These are phyloP conservation scores for Pestalotiopsis fici DNA, from an alignment of 2,329 filamentous ascomycete species.

Conservation along the genomic window DNA sequence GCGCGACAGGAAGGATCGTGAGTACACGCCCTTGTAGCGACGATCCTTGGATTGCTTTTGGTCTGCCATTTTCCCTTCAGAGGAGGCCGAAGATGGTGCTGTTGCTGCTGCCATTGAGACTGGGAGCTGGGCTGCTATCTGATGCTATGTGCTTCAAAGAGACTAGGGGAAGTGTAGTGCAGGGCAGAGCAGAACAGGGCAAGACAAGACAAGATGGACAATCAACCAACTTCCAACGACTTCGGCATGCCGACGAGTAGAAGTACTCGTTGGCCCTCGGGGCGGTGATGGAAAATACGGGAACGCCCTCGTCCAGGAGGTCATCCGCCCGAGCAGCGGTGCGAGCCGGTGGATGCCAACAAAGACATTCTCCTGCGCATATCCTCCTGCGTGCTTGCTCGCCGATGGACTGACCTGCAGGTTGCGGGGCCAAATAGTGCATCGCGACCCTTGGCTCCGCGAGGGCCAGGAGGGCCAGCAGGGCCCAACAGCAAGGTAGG, in stretches of 20 bases:
- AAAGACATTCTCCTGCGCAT: neutral
- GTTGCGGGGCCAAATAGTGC: neutral
- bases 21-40: slow-evolving; percentile 9
- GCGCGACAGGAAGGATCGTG: slow-evolving; percentile 1
- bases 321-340: neutral
- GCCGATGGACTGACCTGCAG: neutral
- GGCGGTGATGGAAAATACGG: neutral
- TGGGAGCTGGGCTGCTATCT: neutral
- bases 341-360: neutral
- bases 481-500: neutral
- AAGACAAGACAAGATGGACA: neutral
- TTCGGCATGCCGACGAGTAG: neutral
- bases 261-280: neutral
- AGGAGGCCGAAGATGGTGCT: neutral
- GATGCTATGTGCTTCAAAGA: neutral
- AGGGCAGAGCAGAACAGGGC: neutral
- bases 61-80: slow-evolving; percentile 1
- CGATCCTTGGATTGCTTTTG: neutral
- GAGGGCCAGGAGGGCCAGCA: neutral
- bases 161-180: too few species aligned
- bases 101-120: neutral
- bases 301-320: neutral
- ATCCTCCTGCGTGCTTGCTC: neutral
- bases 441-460: neutral
- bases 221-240: neutral